phyloP scores from a whole-genome alignment of 169 alveolate species.

The Plasmodium berghei region DNA sequence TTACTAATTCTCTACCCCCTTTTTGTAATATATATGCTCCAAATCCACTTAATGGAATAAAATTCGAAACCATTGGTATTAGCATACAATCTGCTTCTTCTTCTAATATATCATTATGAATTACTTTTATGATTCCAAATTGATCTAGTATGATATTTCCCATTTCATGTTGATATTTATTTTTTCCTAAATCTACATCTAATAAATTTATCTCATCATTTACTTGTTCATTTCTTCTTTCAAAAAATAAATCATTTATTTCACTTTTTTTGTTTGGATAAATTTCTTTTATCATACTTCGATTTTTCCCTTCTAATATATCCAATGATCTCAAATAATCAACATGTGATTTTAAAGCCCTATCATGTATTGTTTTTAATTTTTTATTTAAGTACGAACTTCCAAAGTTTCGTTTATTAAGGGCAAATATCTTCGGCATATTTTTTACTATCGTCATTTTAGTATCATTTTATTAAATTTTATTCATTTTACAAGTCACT shows the following conservation, averaged over 20 bases:
- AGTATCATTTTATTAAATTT: background rate
- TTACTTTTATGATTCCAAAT: slow-evolving; percentile 48
- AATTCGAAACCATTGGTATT: slow-evolving; percentile 76
- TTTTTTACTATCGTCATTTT: slow-evolving; percentile 7
- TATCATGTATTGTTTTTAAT: slow-evolving; percentile 58
- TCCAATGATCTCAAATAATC: slow-evolving; percentile 74
- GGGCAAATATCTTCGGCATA: background rate
- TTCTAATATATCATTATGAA: slow-evolving; percentile 73
- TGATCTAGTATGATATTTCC: slow-evolving; percentile 40
- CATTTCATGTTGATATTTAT: slow-evolving; percentile 60
- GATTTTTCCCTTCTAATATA: slow-evolving; percentile 66
- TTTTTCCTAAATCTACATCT: slow-evolving; percentile 6
- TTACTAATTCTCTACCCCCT: slow-evolving; percentile 74
- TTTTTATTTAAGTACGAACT: slow-evolving; percentile 70
- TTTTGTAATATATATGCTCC: slow-evolving; percentile 73
- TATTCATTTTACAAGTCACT: background rate
- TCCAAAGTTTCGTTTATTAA: slow-evolving; percentile 50
- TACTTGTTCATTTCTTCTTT: slow-evolving; percentile 19
- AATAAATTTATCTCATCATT: slow-evolving; percentile 20
- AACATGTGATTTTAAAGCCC: slow-evolving; percentile 65
- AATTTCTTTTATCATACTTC: slow-evolving; percentile 75
- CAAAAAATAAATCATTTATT: slow-evolving; percentile 71
- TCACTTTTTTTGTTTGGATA: slow-evolving; percentile 73
- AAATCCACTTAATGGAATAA: slow-evolving; percentile 71
- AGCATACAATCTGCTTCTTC: slow-evolving; percentile 77